A percentile compares a stretch with the other conserved stretches of the same genome.
Evolutionary conservation across 139 green algal genomes (phyloP).

Genomic region (Chlamydomonas sp.): DNA sequence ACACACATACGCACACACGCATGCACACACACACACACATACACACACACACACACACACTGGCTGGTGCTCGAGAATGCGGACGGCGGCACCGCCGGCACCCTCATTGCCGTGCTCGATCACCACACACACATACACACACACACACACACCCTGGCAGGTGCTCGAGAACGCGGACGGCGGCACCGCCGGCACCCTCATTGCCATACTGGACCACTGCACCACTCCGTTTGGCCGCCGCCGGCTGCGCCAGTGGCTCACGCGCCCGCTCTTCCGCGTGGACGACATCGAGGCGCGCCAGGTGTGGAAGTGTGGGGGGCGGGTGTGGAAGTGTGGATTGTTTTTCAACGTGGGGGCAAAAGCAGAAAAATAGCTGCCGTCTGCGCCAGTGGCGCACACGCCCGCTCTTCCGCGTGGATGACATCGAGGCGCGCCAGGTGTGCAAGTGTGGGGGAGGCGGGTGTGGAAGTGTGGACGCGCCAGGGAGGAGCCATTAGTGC

Average conservation of each 20-base stretch:
- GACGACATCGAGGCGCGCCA: conserved; percentile 69
- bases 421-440: conserved; percentile 72
- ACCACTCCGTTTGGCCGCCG: conserved; percentile 76
- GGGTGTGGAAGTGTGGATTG: not conserved
- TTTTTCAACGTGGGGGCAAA: not conserved
- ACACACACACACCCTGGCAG: no score
- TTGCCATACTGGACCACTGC: conserved; percentile 83
- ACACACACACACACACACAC: no score
- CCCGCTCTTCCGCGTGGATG: conserved; percentile 54
- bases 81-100: conserved; percentile 57
- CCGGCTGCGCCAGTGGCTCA: conserved; percentile 81
- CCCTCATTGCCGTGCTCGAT: conserved; percentile 77
- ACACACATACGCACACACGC: no score
- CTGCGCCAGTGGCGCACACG: conserved; percentile 80
- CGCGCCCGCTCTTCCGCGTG: conserved; percentile 60
- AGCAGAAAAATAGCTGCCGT: no score
- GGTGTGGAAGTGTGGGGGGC: no score
- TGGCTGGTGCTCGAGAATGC: conserved; percentile 89
- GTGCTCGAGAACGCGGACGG: conserved; percentile 82
- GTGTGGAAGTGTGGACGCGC: no score
- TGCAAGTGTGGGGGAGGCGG: no score
- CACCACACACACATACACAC: no score
- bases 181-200: conserved; percentile 61
- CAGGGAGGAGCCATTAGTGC: no score
- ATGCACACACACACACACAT: no score